A percentile compares a stretch with the other conserved stretches of the same genome.
Conservation (phyloP, 2,329 filamentous ascomycete species). For the Calonectria pseudoturangicola region DNA sequence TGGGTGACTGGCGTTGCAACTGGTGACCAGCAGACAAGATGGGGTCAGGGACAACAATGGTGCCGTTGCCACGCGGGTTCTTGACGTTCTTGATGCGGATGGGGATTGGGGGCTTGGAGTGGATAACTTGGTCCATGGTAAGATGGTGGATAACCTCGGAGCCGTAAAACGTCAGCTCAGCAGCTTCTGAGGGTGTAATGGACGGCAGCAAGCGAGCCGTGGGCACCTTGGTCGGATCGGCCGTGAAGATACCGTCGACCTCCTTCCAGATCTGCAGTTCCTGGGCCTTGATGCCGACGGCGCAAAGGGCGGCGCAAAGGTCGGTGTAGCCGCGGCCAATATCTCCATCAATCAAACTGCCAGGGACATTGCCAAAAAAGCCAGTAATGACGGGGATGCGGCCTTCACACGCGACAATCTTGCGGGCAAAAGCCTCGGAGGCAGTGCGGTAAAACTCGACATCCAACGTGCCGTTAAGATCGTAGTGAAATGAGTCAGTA, state of each 20-base stretch:
- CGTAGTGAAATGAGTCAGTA: constrained; percentile 85
- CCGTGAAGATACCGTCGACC: constrained; percentile 93
- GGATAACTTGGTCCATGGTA: constrained; percentile 97
- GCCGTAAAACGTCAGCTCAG: constrained; percentile 94
- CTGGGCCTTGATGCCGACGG: constrained; percentile 89
- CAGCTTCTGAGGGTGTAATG: constrained; percentile 95
- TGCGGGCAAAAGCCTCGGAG: constrained; percentile 75
- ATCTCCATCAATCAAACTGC: constrained; percentile 89
- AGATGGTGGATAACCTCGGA: constrained; percentile 99
- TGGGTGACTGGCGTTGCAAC: constrained; percentile 72
- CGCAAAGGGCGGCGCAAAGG: constrained; percentile 92
- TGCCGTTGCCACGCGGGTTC: constrained; percentile 86
- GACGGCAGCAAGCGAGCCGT: constrained; percentile 91
- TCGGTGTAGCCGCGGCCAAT: constrained; percentile 98
- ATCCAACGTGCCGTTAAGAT: constrained; percentile 75
- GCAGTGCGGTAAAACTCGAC: constrained; percentile 82
- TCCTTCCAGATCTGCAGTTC: constrained; percentile 99
- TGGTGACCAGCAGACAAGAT: constrained; percentile 72
- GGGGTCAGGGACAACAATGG: constrained; percentile 87
- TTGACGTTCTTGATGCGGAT: constrained; percentile 96
- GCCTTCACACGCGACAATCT: constrained; percentile 78
- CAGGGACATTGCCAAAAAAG: constrained; percentile 95
- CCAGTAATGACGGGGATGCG: constrained; percentile 89
- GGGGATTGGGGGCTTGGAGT: constrained; percentile 84
- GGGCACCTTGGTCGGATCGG: constrained; percentile 91